Evolutionary conservation across 495 filamentous ascomycete species (phyloP), one percentile per base, ranked within the genome.

Genomic region (Articulospora tetracladia): DNA sequence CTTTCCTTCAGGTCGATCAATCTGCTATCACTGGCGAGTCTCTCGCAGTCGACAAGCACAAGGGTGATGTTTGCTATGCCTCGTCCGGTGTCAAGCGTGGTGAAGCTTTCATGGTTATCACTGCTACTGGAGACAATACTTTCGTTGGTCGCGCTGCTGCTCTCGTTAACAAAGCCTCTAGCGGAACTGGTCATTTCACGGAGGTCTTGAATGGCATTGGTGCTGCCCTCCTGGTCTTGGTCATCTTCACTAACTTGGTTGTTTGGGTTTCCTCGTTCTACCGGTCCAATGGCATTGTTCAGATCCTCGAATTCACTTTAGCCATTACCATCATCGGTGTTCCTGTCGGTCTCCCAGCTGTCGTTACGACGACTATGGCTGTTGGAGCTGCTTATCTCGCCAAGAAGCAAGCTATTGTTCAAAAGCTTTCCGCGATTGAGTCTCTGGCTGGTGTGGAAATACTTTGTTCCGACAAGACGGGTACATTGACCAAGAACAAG

Each of bases 391-490:
- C 90, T 50, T 96, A 96, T 73, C 82, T 97, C 61, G 92, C 92
- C 58, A 92, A 90, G 77, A 94, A 95, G 79, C 91, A 95, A 77
- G 92, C 92, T 27, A 97, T 97, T 68, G 92, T 97, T 68, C 92
- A 97, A 79, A 97, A 96, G 79, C 84, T 97, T 54, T 92, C 90
- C 47, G 92, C 92, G 55, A 97, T 97, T 61, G 92, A 97, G 77
- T 97, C 92, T 23, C 78, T 97, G 57, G 92, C 92, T 68, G 92
- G 90, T 80, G 92, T 96, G 58, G 91, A 97, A 77, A 95, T 97
- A 72, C 86, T 97, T 62, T 97, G 93, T 82, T 97, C 93, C 46
- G 93, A 97, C 78, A 97, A 97, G 82, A 96, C 91, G 53, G 91
- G 91, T 86, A 95, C 87, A 58, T 74, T 96, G 62, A 96, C 92